Percentiles rank a stretch among this genome's conserved stretches.
These are phyloP conservation scores for Dactylellina sp. DNA, from an alignment of 2,329 filamentous ascomycete genomes.

Conservation along the genomic window DNA sequence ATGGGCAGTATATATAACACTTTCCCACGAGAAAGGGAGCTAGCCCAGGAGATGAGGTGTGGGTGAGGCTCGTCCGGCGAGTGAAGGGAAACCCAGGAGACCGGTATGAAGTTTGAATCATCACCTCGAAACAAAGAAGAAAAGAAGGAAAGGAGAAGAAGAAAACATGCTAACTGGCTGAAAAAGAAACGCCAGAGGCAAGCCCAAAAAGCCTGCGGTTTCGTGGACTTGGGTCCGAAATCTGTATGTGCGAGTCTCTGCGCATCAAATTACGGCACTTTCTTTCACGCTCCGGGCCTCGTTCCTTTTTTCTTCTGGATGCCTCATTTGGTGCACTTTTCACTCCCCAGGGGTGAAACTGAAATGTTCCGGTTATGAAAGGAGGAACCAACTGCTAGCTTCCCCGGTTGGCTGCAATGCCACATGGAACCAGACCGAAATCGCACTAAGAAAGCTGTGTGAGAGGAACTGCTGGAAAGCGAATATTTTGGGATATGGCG, in stretches of 20 bases:
- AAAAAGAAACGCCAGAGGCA: slow-evolving; percentile 41
- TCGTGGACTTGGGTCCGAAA: slow-evolving; percentile 49
- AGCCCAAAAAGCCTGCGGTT: slow-evolving; percentile 37
- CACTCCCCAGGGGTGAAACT: slow-evolving; percentile 42
- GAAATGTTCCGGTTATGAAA: slow-evolving; percentile 55
- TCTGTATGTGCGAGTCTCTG: slow-evolving; percentile 40
- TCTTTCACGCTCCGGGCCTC: slow-evolving; percentile 46
- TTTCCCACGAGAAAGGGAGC: slow-evolving; percentile 23
- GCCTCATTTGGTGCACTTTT: slow-evolving; percentile 18
- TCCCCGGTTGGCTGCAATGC: slow-evolving; percentile 57
- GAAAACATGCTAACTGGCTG: slow-evolving; percentile 6
- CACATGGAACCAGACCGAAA: slow-evolving; percentile 50
- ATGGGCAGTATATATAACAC: slow-evolving; percentile 53
- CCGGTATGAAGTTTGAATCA: slow-evolving; percentile 54
- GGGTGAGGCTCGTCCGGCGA: slow-evolving; percentile 55
- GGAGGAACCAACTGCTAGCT: slow-evolving; percentile 52
- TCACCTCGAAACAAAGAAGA: slow-evolving; percentile 50
- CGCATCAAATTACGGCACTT: slow-evolving; percentile 55
- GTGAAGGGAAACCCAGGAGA: slow-evolving; percentile 51
- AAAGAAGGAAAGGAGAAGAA: slow-evolving; percentile 15
- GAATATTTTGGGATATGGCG: slow-evolving; percentile 33
- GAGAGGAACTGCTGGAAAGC: slow-evolving; percentile 17
- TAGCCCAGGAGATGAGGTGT: slow-evolving; percentile 34
- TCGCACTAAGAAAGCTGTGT: slow-evolving; percentile 37
- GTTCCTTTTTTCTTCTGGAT: slow-evolving; percentile 37